phyloP scores from a whole-genome alignment of 106 monocot species.

The Posidonia australis region DNA sequence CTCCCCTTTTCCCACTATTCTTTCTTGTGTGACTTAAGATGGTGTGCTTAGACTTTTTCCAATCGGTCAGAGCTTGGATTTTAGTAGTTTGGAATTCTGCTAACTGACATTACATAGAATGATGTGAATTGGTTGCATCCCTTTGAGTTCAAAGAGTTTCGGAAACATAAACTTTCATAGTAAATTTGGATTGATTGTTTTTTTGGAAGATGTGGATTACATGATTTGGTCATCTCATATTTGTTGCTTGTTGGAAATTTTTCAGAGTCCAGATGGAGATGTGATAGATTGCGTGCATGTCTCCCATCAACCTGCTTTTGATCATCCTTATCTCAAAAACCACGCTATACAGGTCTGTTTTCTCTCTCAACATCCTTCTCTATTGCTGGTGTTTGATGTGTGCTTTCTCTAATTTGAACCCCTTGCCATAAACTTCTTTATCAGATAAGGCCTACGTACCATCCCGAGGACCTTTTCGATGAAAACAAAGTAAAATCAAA shows the following conservation, averaged over 20 bases:
- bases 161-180: too few relatives aligned
- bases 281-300: constrained; percentile 64
- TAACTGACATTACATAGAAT: too few relatives aligned
- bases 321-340: constrained; percentile 69
- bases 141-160: too few relatives aligned
- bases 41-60: too few relatives aligned
- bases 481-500: constrained; percentile 3
- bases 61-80: too few relatives aligned
- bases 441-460: constrained; percentile 17
- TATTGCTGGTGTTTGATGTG: not conserved
- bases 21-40: too few relatives aligned
- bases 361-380: not conserved
- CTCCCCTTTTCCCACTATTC: too few relatives aligned
- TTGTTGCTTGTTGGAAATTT: not conserved
- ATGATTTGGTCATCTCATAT: not conserved
- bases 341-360: constrained; percentile 47
- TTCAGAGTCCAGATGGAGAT: constrained; percentile 74
- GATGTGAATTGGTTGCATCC: too few relatives aligned
- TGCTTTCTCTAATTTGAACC: not conserved
- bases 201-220: not conserved
- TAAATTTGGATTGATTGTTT: too few relatives aligned
- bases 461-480: constrained; percentile 9
- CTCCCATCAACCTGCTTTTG: constrained; percentile 64
- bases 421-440: not conserved
- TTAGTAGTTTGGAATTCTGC: too few relatives aligned